Evolutionary conservation across 164 flowering plant species (phyloP), one percentile per base, ranked within the genome.

Genomic region (Protea cynaroides): DNA sequence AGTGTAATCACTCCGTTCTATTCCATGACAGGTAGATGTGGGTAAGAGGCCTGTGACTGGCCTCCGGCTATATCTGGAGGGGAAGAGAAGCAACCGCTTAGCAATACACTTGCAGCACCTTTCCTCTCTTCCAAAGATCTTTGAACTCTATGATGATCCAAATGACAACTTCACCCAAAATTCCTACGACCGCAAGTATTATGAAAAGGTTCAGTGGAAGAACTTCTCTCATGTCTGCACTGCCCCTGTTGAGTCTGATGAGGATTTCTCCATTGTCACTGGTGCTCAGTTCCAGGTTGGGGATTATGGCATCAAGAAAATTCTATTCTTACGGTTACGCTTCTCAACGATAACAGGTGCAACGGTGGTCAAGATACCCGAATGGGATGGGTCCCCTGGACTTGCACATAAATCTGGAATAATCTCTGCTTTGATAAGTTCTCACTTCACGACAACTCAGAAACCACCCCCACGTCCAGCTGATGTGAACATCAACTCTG

Each of bases 201-300:
- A 79, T 50, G 97, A 94, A 71, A 83, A 87, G 57, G 95, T 94
- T 63, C 84, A 85, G 36, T 91, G 96, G 97, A 89, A 87, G 76
- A 82, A 80, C 75, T 94, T 86, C 65, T 94, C 99, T 67, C 97
- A 90, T 66, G 86, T 94, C 11, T 94, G 99, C 78, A 94, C 99
- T 25, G 99, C 97, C 19, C 99, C 99, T 0, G 88, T 94, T 51
- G 97, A 94, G 65, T 60, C 96, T 8, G 86, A 86, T 0, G 95
- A 85, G 56, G 95, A 90, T 44, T 79, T 79, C 10, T 84, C 90
- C 12, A 84, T 91, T 25, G 96, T 94, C 34, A 91, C 96, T 0
- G 96, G 99, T 19, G 96, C 97, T 6, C 87, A 88, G 63, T 79
- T 94, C 43, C 82, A 86, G 24, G 97, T 94, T n/a, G 82, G 81